Base-by-base conservation (phyloP, 1,284 basidiomycete species). In the Sporisorium graminicola region DNA sequence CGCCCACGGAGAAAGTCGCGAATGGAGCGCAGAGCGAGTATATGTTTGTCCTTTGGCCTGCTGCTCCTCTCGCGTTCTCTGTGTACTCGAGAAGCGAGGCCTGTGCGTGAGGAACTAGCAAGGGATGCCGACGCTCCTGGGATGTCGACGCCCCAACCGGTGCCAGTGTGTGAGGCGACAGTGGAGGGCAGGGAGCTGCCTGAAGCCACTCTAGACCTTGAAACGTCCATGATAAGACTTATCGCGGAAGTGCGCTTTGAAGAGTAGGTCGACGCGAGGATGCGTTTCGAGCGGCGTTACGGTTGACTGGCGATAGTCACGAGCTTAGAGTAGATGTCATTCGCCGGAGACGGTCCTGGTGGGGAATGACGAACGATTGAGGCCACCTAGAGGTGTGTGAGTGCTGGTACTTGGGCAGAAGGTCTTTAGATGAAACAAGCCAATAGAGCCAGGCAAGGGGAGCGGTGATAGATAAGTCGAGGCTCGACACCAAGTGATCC, bases 1-100 rank as follows among this genome's bases (percentile, higher is more conserved):
- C 93, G 90, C 63, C 91, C 91, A 82, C 91, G 92, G 86, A 98
- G 91, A 86, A 95, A 94, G 60, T 88, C 88, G 55, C 95, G 90
- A 77, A 98, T 94, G 49, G 91, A 88, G 63, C 90, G 87, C 66
- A 98, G 87, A 3, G 94, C 94, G 26, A 78, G 65, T 5, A 72
- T 35, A 26, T 84, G 82, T 43, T 66, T 71, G 35, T 82, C 72
- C 44, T 78, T 81, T 10, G 70, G 65, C 22, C 66, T 49, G 24
- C 54, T 62, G 46, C 62, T 76, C 26, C 60, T 50, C 44, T 68
- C 74, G 35, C 69, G 61, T 33, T 68, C 74, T 51, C 74, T 44
- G 24, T 59, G 73, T 40, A 65, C 35, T 14, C 69, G 61, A 4
- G 62, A n/a, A 18, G 37, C 37, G 5, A 65, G 58, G 5, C 29